phyloP scores from a whole-genome alignment of 2,329 filamentous ascomycete genomes.

The Penicillium hordei region DNA sequence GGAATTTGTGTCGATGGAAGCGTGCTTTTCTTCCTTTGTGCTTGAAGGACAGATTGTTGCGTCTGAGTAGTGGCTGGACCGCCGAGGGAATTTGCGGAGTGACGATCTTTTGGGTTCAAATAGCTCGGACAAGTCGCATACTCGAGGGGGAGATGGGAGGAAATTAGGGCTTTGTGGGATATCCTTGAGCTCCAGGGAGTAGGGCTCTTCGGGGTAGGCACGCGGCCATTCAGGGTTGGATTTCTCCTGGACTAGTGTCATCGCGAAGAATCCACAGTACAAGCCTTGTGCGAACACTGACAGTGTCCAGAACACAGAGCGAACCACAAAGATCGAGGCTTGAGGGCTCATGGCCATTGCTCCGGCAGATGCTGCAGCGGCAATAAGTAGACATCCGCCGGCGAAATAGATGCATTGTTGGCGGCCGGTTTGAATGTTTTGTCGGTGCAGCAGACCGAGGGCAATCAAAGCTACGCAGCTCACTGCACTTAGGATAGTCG shows the following conservation, averaged over 20 bases:
- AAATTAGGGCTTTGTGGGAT: slow-evolving; percentile 15
- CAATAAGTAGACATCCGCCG: slow-evolving; percentile 29
- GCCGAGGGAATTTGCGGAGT: slow-evolving; percentile 29
- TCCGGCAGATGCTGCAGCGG: slow-evolving; percentile 30
- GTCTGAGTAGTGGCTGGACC: slow-evolving; percentile 34
- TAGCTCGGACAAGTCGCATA: slow-evolving; percentile 17
- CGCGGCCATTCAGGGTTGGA: slow-evolving; percentile 23
- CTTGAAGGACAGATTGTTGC: slow-evolving; percentile 29
- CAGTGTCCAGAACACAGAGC: slow-evolving; percentile 39
- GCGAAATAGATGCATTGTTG: slow-evolving; percentile 16
- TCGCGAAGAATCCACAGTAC: slow-evolving; percentile 32
- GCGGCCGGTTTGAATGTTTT: slow-evolving; percentile 17
- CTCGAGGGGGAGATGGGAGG: slow-evolving; percentile 12
- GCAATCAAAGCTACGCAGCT: slow-evolving; percentile 28
- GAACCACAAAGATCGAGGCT: slow-evolving; percentile 31
- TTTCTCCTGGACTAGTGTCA: slow-evolving; percentile 13
- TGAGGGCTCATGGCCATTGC: slow-evolving; percentile 25
- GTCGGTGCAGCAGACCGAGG: slow-evolving; percentile 20
- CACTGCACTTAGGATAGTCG: slow-evolving; percentile 27
- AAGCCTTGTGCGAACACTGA: slow-evolving; percentile 35
- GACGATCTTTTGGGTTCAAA: slow-evolving; percentile 26
- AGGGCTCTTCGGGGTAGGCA: slow-evolving; percentile 24
- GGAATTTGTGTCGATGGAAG: slow-evolving; percentile 24
- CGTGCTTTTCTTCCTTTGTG: slow-evolving; percentile 23
- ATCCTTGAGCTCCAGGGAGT: slow-evolving; percentile 27